Base-by-base conservation (phyloP, 1,284 basidiomycete species). In the Malassezia restricta region DNA sequence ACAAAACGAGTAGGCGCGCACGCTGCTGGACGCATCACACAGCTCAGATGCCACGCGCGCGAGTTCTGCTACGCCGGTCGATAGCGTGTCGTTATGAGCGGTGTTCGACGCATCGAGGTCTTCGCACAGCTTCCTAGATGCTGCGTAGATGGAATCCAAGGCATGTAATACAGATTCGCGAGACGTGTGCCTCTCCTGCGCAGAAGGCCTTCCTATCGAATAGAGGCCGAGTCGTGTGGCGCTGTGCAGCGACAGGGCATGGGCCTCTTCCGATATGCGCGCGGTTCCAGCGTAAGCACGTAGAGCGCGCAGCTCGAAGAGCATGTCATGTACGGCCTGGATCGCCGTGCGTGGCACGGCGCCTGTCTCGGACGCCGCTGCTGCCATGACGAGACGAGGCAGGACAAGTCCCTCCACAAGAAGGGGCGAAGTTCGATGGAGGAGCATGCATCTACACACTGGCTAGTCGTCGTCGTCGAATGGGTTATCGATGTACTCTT, bases 391-490 rank as follows among this genome's bases (percentile, higher is more conserved):
- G n/a, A 11, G 11, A 24, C 20, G 4, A 24, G 20, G 20, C 20
- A 24, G 20, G 20, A 4, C 4, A 24, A 2, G 20, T 24, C 20
- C 20, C 33, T 35, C 33, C 33, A 35, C 33, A 3, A 3, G 2
- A 3, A 35, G 11, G 33, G 9, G 20, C 20, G 2, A 24, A 24
- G 20, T 24, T 2, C 2, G 20, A 24, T 2, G 20, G 20, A 24
- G 20, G 20, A 24, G 20, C 20, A 24, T 24, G 4, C 20, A 24
- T 24, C 20, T 24, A 24, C 20, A 24, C 4, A 24, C 20, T 24
- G 20, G 5, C 48, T 55, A 50, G 44, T 55, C 53, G 3, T 55
- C 53, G 17, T 55, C 53, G 24, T 55, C 48, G 27, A 55, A 55
- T 8, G 53, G 53, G 20, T 55, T 55, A 8, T 43, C 28, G 6